Base-by-base conservation (phyloP, 2,329 filamentous ascomycete species). In the Stachybotrys elegans region DNA sequence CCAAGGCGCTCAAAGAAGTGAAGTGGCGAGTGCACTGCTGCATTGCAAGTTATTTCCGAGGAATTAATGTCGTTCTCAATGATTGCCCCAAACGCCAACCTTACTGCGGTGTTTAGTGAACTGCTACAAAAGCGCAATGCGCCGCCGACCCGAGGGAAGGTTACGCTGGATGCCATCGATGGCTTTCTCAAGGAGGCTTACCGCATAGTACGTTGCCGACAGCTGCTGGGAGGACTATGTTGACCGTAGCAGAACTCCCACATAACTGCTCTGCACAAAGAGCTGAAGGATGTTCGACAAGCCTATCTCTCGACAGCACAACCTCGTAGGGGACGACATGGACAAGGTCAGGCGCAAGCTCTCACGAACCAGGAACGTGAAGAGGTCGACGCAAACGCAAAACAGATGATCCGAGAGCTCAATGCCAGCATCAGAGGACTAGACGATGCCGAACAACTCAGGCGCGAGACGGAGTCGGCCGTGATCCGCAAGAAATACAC, bases 121-220 rank as follows among this genome's bases (percentile, higher is more conserved):
- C 73, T 85, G 38, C 75, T 92, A 20, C 75, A 76, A 56, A 68
- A 74, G 54, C 78, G 79, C 49, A 68, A 78, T 63, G 75, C 76
- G 36, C 68, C 70, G 22, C 67, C 72, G 7, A 72, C 76, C 12
- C 67, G 58, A 43, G 57, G 57, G 37, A 56, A 59, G 50, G 72
- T 72, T 51, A 70, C 62, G 45, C 55, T 72, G 40, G 70, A 76
- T 51, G 75, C 67, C 54, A 77, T 93, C 41, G 88, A 96, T 62
- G 86, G 86, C 57, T 98, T 97, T 61, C 72, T 97, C 25, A 90
- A 92, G 60, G 92, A 97, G 68, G 93, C 93, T 43, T 93, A 95
- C 68, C 81, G 86, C 61, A 96, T 97, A 65, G 91, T 94, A 3
- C 16, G 23, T 16, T 27, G 22, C 17, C 17, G 12, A 17, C 12